These are phyloP conservation scores for Hanseniaspora uvarum DNA, from an alignment of 1,139 yeast genomes.

Conservation along the genomic window DNA sequence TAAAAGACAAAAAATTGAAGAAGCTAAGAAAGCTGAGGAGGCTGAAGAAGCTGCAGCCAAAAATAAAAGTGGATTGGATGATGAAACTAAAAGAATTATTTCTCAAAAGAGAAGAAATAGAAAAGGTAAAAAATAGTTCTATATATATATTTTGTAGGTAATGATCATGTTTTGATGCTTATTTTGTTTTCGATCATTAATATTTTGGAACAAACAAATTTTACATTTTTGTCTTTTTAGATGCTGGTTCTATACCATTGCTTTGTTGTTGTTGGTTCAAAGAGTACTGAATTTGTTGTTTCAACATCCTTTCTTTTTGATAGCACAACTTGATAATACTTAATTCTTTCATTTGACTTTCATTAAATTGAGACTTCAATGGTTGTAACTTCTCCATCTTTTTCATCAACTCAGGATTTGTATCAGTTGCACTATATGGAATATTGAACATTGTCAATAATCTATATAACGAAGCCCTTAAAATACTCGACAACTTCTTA, in stretches of 20 bases:
- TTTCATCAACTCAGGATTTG: slow-evolving; percentile 16
- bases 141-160: neutral
- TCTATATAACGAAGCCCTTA: slow-evolving; percentile 13
- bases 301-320: slow-evolving; percentile 13
- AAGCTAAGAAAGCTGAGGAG: slow-evolving; percentile 24
- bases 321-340: slow-evolving; percentile 13
- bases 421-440: slow-evolving; percentile 14
- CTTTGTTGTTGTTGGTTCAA: neutral
- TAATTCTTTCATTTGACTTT: slow-evolving; percentile 15
- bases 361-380: slow-evolving; percentile 10
- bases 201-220: neutral
- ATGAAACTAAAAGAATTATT: slow-evolving; percentile 50
- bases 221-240: neutral
- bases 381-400: slow-evolving; percentile 16
- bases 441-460: slow-evolving; percentile 14
- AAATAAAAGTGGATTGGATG: slow-evolving; percentile 39
- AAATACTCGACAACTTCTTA: slow-evolving; percentile 9
- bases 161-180: neutral
- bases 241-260: slow-evolving; percentile 4
- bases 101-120: slow-evolving; percentile 63
- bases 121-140: slow-evolving; percentile 33
- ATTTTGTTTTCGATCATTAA: neutral
- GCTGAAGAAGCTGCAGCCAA: slow-evolving; percentile 21
- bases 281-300: slow-evolving; percentile 15
- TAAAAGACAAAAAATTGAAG: slow-evolving; percentile 20